These are phyloP conservation scores for Excoecaria agallocha DNA, from an alignment of 345 rosid species.

Conservation along the genomic window DNA sequence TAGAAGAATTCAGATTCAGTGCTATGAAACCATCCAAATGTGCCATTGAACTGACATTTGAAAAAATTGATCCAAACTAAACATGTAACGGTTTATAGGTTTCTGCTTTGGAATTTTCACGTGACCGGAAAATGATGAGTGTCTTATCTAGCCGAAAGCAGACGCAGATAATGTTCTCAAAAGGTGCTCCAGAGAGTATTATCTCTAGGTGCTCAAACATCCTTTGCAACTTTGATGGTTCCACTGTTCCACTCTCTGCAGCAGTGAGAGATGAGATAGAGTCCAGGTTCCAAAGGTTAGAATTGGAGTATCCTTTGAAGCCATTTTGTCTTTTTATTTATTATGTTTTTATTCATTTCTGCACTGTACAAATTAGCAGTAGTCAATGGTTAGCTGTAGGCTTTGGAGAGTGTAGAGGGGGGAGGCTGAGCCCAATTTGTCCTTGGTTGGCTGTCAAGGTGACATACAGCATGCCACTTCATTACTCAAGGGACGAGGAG, in stretches of 20 bases:
- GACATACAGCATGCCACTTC: background rate
- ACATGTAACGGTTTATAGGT: conserved; percentile 49
- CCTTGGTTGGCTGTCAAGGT: background rate
- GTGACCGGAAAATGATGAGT: conserved; percentile 99
- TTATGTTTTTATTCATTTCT: background rate
- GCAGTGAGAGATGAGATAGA: conserved; percentile 68
- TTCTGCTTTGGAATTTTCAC: conserved; percentile 86
- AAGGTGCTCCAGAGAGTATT: conserved; percentile 98
- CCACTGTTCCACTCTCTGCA: conserved; percentile 70
- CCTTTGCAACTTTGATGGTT: conserved; percentile 83
- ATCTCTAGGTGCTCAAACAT: conserved; percentile 75
- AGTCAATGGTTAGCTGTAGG: background rate
- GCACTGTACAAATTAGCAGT: background rate
- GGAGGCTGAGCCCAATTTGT: background rate
- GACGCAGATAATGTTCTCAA: conserved; percentile 70
- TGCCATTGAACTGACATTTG: background rate
- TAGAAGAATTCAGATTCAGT: background rate
- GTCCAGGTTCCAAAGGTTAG: conserved; percentile 76
- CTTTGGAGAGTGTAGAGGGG: background rate
- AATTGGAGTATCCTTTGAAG: background rate
- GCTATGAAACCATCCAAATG: background rate
- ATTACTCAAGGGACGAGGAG: background rate
- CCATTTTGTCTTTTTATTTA: background rate
- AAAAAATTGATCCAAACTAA: conserved; percentile 8
- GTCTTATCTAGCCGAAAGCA: conserved; percentile 81